Evolutionary conservation across 768 basidiomycete species (phyloP), one percentile per base, ranked within the genome.

Genomic region (Lactifluus subvellereus): DNA sequence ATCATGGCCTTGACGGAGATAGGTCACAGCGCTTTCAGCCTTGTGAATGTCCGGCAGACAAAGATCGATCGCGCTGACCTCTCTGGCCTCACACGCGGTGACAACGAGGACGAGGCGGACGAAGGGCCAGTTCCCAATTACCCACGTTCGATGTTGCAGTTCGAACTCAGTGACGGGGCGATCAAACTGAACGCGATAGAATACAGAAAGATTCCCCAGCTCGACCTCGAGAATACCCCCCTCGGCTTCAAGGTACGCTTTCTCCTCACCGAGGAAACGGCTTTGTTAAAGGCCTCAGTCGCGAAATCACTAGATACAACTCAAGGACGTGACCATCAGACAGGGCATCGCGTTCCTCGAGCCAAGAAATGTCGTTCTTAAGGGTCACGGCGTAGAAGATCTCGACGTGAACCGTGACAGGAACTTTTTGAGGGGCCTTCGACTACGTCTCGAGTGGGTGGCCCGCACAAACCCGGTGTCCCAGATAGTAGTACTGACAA

Each of bases 121-220:
- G 87, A 86, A 71, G 89, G 87, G 0, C 87, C 87, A 0, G 80
- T 93, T 56, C 93, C 92, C 3, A 86, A 81, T 60, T 98, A 93
- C 72, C 85, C 92, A 4, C 76, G 92, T 57, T 82, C 85, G 35
- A 93, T 91, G 85, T 77, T 97, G 60, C 80, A 76, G 49, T 78
- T 97, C 33, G 79, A 86, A 67, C 73, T 97, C 55, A 86, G 83
- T 57, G 95, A 98, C 71, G 95, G 95, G n/a, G 72, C 76, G 14
- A 80, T 77, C 2, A 79, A 74, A 3, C 72, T 95, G 37, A 79
- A 80, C 40, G 95, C 89, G 2, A 85, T 95, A 65, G 95, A 98
- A 71, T 92, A 87, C 66, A 82, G 81, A 57, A 74, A 78, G 27
- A 71, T 97, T 33, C 81, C 83, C 1, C 78, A 83, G 49, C 66